Conservation (phyloP, 768 basidiomycete species). For the Austroboletus eburneus region DNA sequence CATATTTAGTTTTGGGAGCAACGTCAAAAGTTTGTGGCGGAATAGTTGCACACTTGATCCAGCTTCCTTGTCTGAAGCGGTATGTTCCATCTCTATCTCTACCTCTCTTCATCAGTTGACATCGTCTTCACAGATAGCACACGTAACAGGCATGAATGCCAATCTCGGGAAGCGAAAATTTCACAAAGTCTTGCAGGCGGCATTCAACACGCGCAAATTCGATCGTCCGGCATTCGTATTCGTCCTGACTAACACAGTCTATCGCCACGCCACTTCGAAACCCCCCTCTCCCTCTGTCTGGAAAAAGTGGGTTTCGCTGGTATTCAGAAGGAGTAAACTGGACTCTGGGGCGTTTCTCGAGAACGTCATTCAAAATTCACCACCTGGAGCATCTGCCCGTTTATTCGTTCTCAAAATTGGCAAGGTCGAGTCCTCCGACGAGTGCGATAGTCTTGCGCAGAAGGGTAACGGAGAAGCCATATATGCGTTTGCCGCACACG, state of each 20-base stretch:
- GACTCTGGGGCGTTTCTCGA: constrained; percentile 17
- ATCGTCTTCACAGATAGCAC: constrained; percentile 29
- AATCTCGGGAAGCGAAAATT: constrained; percentile 52
- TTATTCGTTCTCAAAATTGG: constrained; percentile 62
- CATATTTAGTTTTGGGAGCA: constrained; percentile 48
- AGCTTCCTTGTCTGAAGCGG: constrained; percentile 33
- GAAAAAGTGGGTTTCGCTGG: background rate
- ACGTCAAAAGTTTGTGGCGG: constrained; percentile 32
- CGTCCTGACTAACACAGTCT: no score
- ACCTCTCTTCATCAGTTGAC: no score
- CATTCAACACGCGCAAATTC: constrained; percentile 33
- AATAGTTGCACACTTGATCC: constrained; percentile 31
- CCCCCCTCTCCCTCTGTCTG: background rate
- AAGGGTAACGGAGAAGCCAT: constrained; percentile 49
- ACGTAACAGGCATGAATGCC: constrained; percentile 39
- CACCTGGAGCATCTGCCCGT: constrained; percentile 35
- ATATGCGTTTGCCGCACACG: constrained; percentile 43
- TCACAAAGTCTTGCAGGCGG: constrained; percentile 34
- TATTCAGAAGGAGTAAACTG: constrained; percentile 16
- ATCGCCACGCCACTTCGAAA: no score
- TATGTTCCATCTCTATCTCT: no score
- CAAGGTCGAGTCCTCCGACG: constrained; percentile 41
- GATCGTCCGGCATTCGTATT: constrained; percentile 46
- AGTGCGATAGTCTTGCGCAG: constrained; percentile 50
- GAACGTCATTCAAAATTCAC: constrained; percentile 30